These are phyloP conservation scores for Sinapis alba DNA, from an alignment of 441 rosid species.

Conservation along the genomic window DNA sequence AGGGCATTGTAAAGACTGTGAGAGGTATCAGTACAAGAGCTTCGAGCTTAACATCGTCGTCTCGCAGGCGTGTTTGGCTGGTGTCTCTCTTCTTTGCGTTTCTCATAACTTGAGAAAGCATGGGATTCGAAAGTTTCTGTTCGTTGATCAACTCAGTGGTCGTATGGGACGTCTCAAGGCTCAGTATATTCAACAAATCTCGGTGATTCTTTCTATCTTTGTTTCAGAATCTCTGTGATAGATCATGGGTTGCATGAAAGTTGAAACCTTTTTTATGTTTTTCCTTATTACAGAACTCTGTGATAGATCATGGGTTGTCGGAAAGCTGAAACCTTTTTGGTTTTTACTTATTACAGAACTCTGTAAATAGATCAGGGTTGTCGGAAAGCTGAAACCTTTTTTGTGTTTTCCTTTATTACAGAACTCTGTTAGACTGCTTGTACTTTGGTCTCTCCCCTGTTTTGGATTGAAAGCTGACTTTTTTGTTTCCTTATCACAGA, in stretches of 20 bases:
- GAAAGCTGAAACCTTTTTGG: background rate
- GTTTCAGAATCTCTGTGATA: background rate
- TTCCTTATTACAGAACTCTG: constrained; percentile 49
- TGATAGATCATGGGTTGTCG: constrained; percentile 44
- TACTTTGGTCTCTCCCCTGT: constrained; percentile 77
- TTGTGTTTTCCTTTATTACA: constrained; percentile 34
- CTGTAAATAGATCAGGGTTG: too few relatives aligned
- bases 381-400: too few relatives aligned
- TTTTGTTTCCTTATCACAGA: constrained; percentile 32
- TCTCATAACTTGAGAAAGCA: constrained; percentile 81
- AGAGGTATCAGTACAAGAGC: constrained; percentile 55
- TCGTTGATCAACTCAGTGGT: constrained; percentile 74
- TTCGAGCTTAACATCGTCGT: constrained; percentile 71
- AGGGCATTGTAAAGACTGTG: constrained; percentile 56
- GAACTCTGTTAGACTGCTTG: constrained; percentile 57
- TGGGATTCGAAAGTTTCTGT: constrained; percentile 71
- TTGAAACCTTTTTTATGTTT: background rate
- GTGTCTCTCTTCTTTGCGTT: constrained; percentile 71
- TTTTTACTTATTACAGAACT: too few relatives aligned
- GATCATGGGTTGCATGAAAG: constrained; percentile 32
- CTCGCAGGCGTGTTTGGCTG: constrained; percentile 71
- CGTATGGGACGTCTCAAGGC: constrained; percentile 54
- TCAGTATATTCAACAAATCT: constrained; percentile 58
- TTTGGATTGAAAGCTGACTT: constrained; percentile 31
- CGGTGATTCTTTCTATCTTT: constrained; percentile 38